phyloP scores from a whole-genome alignment of 208 protist species.

The Leishmania tropica region DNA sequence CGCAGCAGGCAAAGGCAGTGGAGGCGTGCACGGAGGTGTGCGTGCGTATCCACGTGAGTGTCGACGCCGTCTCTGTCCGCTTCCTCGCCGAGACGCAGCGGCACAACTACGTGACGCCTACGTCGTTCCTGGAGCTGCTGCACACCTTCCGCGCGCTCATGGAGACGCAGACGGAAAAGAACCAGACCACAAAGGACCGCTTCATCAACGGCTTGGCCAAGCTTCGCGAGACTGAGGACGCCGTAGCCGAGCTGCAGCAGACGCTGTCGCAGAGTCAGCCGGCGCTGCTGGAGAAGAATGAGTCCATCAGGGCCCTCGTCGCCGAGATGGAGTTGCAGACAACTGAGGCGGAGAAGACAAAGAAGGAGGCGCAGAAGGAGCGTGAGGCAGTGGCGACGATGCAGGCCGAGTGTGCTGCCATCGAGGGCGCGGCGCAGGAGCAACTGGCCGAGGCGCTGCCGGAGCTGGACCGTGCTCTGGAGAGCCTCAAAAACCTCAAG shows the following conservation, averaged over 20 bases:
- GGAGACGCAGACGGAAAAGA: slow-evolving; percentile 75
- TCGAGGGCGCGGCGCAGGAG: slow-evolving; percentile 95
- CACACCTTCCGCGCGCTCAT: slow-evolving; percentile 91
- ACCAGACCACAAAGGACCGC: slow-evolving; percentile 81
- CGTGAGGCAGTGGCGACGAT: slow-evolving; percentile 92
- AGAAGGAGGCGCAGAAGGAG: slow-evolving; percentile 91
- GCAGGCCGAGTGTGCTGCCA: slow-evolving; percentile 93
- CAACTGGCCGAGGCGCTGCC: slow-evolving; percentile 97
- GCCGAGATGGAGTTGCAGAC: slow-evolving; percentile 94
- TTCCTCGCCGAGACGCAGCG: slow-evolving; percentile 94
- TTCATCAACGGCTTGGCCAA: slow-evolving; percentile 96
- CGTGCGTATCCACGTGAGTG: slow-evolving; percentile 94
- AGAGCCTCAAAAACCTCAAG: slow-evolving; percentile 96
- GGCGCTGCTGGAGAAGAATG: slow-evolving; percentile 92
- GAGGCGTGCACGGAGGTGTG: slow-evolving; percentile 90
- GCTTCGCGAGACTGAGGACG: slow-evolving; percentile 92
- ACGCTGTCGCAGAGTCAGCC: slow-evolving; percentile 96
- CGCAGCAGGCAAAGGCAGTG: slow-evolving; percentile 40
- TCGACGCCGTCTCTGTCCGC: slow-evolving; percentile 85
- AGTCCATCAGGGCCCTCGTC: slow-evolving; percentile 95
- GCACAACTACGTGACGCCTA: slow-evolving; percentile 99
- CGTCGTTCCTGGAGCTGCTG: slow-evolving; percentile 98
- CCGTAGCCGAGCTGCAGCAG: slow-evolving; percentile 94
- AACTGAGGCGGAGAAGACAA: slow-evolving; percentile 92
- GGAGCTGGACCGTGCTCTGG: slow-evolving; percentile 95